A percentile compares a stretch with the other conserved stretches of the same genome.
phyloP scores from a whole-genome alignment of 2,329 filamentous ascomycete genomes.

The Calonectria hawksworthii region DNA sequence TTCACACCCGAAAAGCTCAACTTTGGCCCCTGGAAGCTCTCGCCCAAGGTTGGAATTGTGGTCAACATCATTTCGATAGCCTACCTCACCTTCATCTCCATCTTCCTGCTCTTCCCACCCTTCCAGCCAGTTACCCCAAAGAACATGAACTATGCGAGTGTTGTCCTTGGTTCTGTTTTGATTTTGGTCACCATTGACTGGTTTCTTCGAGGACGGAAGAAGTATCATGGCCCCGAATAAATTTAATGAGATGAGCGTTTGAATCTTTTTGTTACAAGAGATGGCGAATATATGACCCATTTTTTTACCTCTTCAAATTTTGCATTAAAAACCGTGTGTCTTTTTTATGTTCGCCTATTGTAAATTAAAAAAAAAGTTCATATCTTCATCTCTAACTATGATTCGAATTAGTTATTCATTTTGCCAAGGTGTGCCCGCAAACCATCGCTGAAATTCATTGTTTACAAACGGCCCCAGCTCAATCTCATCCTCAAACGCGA shows the following conservation, averaged over 20 bases:
- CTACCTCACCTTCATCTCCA: neutral
- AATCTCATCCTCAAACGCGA: conserved; percentile 5
- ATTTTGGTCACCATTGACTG: neutral
- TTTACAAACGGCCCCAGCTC: conserved; percentile 10
- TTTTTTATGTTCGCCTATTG: neutral
- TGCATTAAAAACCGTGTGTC: neutral
- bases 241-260: neutral
- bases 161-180: neutral
- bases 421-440: neutral
- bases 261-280: neutral
- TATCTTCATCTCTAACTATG: neutral
- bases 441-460: conserved; percentile 16
- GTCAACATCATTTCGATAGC: conserved; percentile 1
- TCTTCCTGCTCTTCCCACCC: conserved; percentile 13
- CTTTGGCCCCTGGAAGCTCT: conserved; percentile 12
- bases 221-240: neutral
- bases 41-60: neutral
- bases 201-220: neutral
- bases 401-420: neutral
- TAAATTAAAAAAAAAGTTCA: neutral
- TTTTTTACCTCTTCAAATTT: neutral
- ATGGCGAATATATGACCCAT: neutral
- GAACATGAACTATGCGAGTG: conserved; percentile 22
- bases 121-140: conserved; percentile 10
- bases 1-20: neutral